A percentile compares a stretch with the other conserved stretches of the same genome.
These are phyloP conservation scores for Pleurozium schreberi DNA, from an alignment of 225 moss, liverwort and hornwort species.

Conservation along the genomic window DNA sequence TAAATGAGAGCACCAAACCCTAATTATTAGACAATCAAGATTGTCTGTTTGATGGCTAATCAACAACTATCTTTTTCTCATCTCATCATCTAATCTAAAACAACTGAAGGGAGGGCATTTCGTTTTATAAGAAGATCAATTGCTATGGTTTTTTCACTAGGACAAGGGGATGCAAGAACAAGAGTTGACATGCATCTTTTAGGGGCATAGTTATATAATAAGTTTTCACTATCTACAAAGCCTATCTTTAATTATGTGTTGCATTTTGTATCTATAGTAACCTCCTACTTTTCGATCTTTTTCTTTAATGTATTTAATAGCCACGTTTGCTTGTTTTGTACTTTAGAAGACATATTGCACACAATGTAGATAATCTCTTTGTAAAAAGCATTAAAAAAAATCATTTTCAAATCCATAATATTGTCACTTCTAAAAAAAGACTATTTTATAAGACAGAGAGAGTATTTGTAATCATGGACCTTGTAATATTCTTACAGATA, in stretches of 20 bases:
- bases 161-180: too few species aligned
- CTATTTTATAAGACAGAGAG: rapidly evolving
- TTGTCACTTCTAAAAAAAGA: neutral
- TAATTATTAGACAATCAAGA: too few species aligned
- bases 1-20: too few species aligned
- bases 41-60: too few species aligned
- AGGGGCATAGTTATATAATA: too few species aligned
- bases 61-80: too few species aligned
- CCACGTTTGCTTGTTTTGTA: neutral
- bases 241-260: neutral
- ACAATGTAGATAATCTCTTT: neutral
- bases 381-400: neutral
- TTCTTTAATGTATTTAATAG: neutral
- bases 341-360: neutral
- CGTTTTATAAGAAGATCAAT: too few species aligned
- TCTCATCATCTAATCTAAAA: too few species aligned
- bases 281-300: neutral
- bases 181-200: too few species aligned
- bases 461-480: neutral
- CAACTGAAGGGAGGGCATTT: too few species aligned
- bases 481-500: too few species aligned
- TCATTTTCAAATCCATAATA: neutral
- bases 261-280: neutral
- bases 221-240: neutral
- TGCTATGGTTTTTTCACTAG: too few species aligned